Percentiles rank a stretch among this genome's conserved stretches.
phyloP scores from a whole-genome alignment of 2,329 filamentous ascomycete genomes.

The Penicillium glabrum region DNA sequence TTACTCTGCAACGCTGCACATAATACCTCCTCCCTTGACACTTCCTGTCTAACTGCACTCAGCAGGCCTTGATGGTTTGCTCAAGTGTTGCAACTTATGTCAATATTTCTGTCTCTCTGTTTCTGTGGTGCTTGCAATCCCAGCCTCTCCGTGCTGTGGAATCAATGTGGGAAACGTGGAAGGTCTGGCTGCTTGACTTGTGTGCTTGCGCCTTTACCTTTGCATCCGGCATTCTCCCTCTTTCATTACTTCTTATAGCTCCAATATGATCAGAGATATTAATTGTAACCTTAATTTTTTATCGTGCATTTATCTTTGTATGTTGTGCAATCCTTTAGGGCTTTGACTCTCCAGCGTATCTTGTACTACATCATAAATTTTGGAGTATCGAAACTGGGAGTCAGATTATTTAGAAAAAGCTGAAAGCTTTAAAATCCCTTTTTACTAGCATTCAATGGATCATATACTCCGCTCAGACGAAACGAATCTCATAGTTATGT shows the following conservation, averaged over 20 bases:
- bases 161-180: neutral
- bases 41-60: constrained; percentile 5
- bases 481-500: neutral
- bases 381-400: no score
- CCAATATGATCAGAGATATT: constrained; percentile 14
- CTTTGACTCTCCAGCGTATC: neutral
- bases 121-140: neutral
- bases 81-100: constrained; percentile 5
- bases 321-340: neutral
- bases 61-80: constrained; percentile 16
- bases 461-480: neutral
- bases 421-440: neutral
- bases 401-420: neutral
- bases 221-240: constrained; percentile 11
- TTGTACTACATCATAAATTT: neutral
- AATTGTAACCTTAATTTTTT: constrained; percentile 9
- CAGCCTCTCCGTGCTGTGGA: neutral
- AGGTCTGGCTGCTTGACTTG: constrained; percentile 7
- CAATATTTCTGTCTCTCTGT: constrained; percentile 7
- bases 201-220: neutral
- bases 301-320: neutral
- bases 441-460: neutral
- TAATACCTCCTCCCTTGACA: constrained; percentile 20
- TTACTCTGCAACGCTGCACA: constrained; percentile 19
- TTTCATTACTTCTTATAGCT: constrained; percentile 4